These are phyloP conservation scores for Penicillium angulare DNA, from an alignment of 495 filamentous ascomycete genomes.

Conservation along the genomic window DNA sequence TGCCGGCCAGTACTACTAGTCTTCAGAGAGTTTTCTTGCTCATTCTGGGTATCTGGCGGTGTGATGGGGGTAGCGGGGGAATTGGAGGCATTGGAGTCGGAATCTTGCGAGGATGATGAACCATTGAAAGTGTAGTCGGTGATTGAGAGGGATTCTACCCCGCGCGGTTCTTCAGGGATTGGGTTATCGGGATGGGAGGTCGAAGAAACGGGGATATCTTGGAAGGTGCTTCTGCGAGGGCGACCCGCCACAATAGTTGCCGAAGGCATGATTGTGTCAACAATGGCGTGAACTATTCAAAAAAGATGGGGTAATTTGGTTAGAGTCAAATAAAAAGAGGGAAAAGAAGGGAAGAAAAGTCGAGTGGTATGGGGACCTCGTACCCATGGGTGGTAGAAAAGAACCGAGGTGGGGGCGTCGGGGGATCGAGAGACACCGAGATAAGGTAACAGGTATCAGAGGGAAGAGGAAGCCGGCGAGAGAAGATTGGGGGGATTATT, in stretches of 20 bases:
- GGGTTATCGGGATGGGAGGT: slow-evolving; percentile 58
- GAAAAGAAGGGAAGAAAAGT: not conserved
- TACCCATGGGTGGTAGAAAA: slow-evolving; percentile 13
- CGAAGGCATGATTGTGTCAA: slow-evolving; percentile 29
- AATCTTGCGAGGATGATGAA: slow-evolving; percentile 37
- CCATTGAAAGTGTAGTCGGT: slow-evolving; percentile 45
- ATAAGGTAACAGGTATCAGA: no score
- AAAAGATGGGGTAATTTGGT: not conserved
- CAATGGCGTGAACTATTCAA: slow-evolving; percentile 37
- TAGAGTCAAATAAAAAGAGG: not conserved
- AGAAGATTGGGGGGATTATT: not conserved
- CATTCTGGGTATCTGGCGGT: slow-evolving; percentile 49
- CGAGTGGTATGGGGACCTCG: no score
- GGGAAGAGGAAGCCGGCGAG: not conserved
- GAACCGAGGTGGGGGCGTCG: no score
- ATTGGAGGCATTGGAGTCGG: slow-evolving; percentile 35
- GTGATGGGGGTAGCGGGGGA: slow-evolving; percentile 52
- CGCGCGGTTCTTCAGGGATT: slow-evolving; percentile 53
- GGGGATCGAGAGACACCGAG: no score
- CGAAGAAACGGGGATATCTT: slow-evolving; percentile 41
- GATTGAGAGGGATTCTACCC: slow-evolving; percentile 39
- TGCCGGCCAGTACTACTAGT: slow-evolving; percentile 40
- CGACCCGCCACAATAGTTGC: slow-evolving; percentile 26
- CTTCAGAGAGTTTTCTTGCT: slow-evolving; percentile 36
- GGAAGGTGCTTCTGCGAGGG: slow-evolving; percentile 27